Base-by-base conservation (phyloP, 1,284 basidiomycete species). In the Austroboletus sp. region DNA sequence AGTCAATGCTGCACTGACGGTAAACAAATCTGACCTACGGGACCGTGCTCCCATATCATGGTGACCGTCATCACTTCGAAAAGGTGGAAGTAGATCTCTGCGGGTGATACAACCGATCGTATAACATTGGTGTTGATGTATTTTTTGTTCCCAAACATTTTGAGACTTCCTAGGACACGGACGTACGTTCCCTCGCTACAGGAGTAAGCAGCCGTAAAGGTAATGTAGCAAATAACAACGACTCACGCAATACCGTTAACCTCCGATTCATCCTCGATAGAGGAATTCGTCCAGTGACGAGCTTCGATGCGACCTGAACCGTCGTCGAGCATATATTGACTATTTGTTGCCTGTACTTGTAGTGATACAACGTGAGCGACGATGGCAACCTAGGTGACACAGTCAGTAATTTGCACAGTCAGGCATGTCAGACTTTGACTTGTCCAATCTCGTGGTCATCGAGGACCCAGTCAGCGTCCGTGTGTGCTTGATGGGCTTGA, bases 221-320 rank as follows among this genome's bases (percentile, higher is more conserved):
- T 0, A 21, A 48, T 6, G 12, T 8, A 13, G 29, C n/a, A 10
- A 16, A 25, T 3, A 43, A 39, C 11, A 12, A n/a, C 6, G 17
- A 48, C 59, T 49, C 27, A 65, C 73, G 47, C 56, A 78, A 77
- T 71, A 29, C 71, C 70, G 53, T 63, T 69, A 44, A 69, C 66
- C 13, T 70, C 70, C 2, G 73, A 71, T 26, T 73, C 70, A 19
- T 82, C 80, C 26, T 76, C 72, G 44, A 71, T 73, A 13, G 71
- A 73, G 35, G 80, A 74, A 58, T 94, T 90, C 7, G 85, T 73
- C 95, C 95, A 98, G 56, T 87, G 81, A 30, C 92, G 79, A 19
- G 85, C 89, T 59, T 97, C 91, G 26, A 97, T 82, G 49, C 75
- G 74, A 3, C 89, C 95, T 1, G 90, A 91, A 4, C 92, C 92